A percentile compares a stretch with the other conserved stretches of the same genome.
phyloP scores from a whole-genome alignment of 2,329 filamentous ascomycete species.

The Aplosporella prunicola region DNA sequence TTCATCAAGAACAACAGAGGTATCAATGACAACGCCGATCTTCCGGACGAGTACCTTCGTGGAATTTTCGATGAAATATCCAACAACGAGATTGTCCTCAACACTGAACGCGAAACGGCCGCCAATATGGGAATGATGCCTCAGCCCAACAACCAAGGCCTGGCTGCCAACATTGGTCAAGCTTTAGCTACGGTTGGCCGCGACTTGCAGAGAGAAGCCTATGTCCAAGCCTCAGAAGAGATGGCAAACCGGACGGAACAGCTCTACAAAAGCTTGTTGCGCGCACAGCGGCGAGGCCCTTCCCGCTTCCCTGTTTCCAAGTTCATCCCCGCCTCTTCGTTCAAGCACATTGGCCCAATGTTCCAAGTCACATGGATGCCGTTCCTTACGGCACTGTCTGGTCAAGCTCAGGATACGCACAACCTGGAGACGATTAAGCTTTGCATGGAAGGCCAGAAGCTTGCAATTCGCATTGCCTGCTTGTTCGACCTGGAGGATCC shows the following conservation, averaged over 20 bases:
- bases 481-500: constrained; percentile 90
- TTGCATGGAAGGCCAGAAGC: constrained; percentile 90
- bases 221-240: constrained; percentile 89
- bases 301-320: constrained; percentile 56
- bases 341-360: constrained; percentile 94
- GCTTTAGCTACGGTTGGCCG: constrained; percentile 85
- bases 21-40: constrained; percentile 91
- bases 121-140: constrained; percentile 62
- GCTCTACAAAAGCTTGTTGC: constrained; percentile 85
- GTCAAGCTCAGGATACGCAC: constrained; percentile 84
- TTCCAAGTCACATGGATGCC: constrained; percentile 99
- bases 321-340: constrained; percentile 88
- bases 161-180: constrained; percentile 77
- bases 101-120: constrained; percentile 82
- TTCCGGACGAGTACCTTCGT: constrained; percentile 84
- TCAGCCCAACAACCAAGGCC: constrained; percentile 48
- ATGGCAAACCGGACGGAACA: constrained; percentile 76
- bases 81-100: constrained; percentile 84
- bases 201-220: constrained; percentile 85
- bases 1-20: constrained; percentile 99
- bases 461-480: constrained; percentile 88
- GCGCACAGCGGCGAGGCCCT: constrained; percentile 75
- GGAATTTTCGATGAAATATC: constrained; percentile 89
- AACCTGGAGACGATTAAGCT: constrained; percentile 86
- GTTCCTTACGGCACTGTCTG: constrained; percentile 88